Conservation (phyloP, 805 yeast species). For the Myxozyma monticola region DNA sequence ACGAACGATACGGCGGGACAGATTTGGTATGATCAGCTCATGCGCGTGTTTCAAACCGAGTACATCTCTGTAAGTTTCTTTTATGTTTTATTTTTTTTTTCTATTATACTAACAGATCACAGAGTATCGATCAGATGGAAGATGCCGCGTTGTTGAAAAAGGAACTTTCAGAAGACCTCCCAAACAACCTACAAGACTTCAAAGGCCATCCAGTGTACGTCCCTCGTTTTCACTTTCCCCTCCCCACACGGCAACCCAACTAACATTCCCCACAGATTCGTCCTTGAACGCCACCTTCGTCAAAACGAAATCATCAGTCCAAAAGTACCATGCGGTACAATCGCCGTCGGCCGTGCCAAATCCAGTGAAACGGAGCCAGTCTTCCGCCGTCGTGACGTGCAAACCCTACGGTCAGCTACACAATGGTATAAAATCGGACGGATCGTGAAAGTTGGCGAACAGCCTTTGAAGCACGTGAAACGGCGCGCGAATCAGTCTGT, state of each 20-base stretch:
- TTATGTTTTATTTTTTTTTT: slow-evolving; percentile 24
- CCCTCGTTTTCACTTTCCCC: neutral
- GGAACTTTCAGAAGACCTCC: slow-evolving; percentile 80
- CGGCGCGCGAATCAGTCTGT: slow-evolving; percentile 34
- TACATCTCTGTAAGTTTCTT: slow-evolving; percentile 30
- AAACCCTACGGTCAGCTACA: slow-evolving; percentile 64
- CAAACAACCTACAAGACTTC: slow-evolving; percentile 77
- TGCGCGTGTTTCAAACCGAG: slow-evolving; percentile 39
- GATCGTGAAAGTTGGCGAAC: slow-evolving; percentile 65
- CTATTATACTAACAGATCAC: neutral
- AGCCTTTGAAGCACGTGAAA: slow-evolving; percentile 55
- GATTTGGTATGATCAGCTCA: slow-evolving; percentile 59
- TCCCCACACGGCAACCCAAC: neutral
- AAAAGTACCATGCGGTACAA: slow-evolving; percentile 70
- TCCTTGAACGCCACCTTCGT: slow-evolving; percentile 70
- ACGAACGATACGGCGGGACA: slow-evolving; percentile 57
- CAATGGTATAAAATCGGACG: slow-evolving; percentile 88
- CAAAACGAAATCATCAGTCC: slow-evolving; percentile 73
- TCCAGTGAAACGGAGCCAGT: slow-evolving; percentile 48
- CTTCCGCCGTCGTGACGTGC: slow-evolving; percentile 66
- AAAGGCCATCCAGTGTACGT: slow-evolving; percentile 70
- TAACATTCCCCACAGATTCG: slow-evolving; percentile 46
- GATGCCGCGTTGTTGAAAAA: slow-evolving; percentile 59
- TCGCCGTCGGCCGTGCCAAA: slow-evolving; percentile 43
- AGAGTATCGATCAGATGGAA: slow-evolving; percentile 52